Conservation (phyloP, 164 flowering plant genomes). For the Malania oleifera region DNA sequence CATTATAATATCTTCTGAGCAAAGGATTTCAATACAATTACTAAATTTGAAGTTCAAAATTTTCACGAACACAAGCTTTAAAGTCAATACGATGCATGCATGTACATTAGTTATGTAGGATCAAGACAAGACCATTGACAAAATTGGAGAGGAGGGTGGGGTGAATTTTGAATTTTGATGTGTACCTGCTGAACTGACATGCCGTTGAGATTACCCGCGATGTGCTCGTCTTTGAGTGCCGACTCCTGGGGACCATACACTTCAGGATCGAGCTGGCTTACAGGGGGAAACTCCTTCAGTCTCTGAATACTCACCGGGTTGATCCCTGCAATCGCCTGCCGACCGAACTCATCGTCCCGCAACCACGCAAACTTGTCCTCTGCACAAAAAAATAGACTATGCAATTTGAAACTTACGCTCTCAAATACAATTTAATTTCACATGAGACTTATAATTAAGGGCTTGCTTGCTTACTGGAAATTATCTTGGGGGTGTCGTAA, state of each 20-base stretch:
- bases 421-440: too few relatives aligned
- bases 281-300: conserved; percentile 67
- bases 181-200: conserved; percentile 78
- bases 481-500: conserved; percentile 71
- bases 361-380: conserved; percentile 93
- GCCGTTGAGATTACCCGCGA: conserved; percentile 60
- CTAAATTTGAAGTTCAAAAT: too few relatives aligned
- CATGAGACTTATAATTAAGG: too few relatives aligned
- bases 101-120: too few relatives aligned
- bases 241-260: conserved; percentile 73
- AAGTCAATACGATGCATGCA: too few relatives aligned
- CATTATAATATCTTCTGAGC: too few relatives aligned
- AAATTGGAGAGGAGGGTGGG: not conserved
- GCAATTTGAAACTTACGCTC: not conserved
- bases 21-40: too few relatives aligned
- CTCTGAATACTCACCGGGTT: conserved; percentile 80
- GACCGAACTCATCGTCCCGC: conserved; percentile 90
- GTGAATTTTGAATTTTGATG: not conserved
- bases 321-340: conserved; percentile 81
- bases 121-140: not conserved
- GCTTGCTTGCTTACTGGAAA: conserved; percentile 55
- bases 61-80: too few relatives aligned
- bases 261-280: conserved; percentile 79
- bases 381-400: conserved; percentile 18
- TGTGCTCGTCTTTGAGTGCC: conserved; percentile 79